Conservation (phyloP, 192 early-diverging fungal species). For the Rhizophagus prolifer region DNA sequence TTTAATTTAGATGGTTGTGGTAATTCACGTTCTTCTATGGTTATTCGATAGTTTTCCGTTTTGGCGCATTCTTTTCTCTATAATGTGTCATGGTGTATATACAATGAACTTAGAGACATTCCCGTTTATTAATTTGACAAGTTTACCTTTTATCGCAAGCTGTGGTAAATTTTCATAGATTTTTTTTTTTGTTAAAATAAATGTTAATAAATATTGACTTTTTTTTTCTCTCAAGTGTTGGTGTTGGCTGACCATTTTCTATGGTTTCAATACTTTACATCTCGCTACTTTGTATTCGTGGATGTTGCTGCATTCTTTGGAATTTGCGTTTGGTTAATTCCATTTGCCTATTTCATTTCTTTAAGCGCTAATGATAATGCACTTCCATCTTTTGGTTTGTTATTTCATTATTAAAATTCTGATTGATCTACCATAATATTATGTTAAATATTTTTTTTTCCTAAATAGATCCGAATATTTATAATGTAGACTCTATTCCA, state of each 20-base stretch:
- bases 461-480: constrained; percentile 19
- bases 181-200: neutral
- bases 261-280: constrained; percentile 93
- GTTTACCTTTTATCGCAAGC: constrained; percentile 74
- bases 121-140: constrained; percentile 77
- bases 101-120: constrained; percentile 76
- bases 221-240: constrained; percentile 47
- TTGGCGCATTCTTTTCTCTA: constrained; percentile 65
- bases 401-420: neutral
- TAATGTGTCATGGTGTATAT: constrained; percentile 79
- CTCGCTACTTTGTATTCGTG: constrained; percentile 66
- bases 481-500: constrained; percentile 3
- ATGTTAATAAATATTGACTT: neutral
- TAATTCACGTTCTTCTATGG: constrained; percentile 68
- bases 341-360: constrained; percentile 90
- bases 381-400: constrained; percentile 60
- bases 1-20: constrained; percentile 54
- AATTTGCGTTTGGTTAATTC: constrained; percentile 91
- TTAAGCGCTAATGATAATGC: constrained; percentile 89
- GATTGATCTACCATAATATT: neutral
- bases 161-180: constrained; percentile 57
- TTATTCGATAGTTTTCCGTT: constrained; percentile 80
- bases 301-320: constrained; percentile 92
- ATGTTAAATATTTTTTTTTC: neutral
- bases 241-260: constrained; percentile 87